These are phyloP conservation scores for Cladosporium cucumerinum DNA, from an alignment of 2,329 filamentous ascomycete genomes.

Conservation along the genomic window DNA sequence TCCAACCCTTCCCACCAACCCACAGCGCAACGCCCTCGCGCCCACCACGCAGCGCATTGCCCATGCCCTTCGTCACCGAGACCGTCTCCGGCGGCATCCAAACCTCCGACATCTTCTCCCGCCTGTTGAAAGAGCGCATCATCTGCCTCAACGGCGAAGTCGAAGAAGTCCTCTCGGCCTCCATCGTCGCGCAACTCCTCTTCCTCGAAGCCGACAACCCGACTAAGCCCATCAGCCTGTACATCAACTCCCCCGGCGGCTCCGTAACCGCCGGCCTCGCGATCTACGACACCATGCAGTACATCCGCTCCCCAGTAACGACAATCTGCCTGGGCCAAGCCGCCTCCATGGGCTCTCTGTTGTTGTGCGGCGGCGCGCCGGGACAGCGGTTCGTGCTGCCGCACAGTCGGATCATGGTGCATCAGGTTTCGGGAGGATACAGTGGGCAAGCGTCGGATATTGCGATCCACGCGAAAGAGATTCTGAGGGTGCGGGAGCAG, in stretches of 20 bases:
- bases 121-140: conserved; percentile 71
- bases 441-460: conserved; percentile 73
- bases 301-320: conserved; percentile 87
- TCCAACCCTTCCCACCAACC: conserved; percentile 25
- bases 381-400: conserved; percentile 86
- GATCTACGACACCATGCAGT: conserved; percentile 98
- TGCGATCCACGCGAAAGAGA: conserved; percentile 95
- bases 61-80: conserved; percentile 51
- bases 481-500: conserved; percentile 77
- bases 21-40: conserved; percentile 22
- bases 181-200: conserved; percentile 90
- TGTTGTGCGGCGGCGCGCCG: conserved; percentile 79
- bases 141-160: conserved; percentile 90
- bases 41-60: conserved; percentile 40
- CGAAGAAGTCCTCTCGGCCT: conserved; percentile 86
- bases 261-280: conserved; percentile 80
- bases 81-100: conserved; percentile 51
- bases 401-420: conserved; percentile 95
- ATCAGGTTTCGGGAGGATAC: conserved; percentile 82
- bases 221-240: conserved; percentile 91
- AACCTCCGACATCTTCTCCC: conserved; percentile 49
- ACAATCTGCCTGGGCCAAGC: conserved; percentile 95
- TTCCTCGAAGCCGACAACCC: conserved; percentile 97
- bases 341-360: conserved; percentile 87
- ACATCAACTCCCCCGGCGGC: conserved; percentile 95